Base-by-base conservation (phyloP, 2,329 filamentous ascomycete genomes). In the Endoconidiophora laricicola region DNA sequence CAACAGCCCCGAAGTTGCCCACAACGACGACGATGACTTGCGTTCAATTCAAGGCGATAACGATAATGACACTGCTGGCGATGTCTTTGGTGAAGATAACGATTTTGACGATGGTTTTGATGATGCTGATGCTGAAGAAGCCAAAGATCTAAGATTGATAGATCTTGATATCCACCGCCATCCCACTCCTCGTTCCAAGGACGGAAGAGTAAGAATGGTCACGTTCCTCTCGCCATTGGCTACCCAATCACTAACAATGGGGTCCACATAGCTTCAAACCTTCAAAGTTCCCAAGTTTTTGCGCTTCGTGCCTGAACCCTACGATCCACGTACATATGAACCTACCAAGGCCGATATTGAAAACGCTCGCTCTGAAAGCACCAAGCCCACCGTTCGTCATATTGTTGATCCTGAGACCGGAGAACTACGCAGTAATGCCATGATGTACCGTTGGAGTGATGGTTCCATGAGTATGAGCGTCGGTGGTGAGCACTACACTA, bases 401-500 rank as follows among this genome's bases (percentile, higher is more conserved):
- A 77, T 81, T 49, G 76, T 73, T 58, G 79, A 85, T 52, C 70
- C 78, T 7, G 71, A 71, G n/a, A 81, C 77, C 1, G 72, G 74
- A 45, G 68, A 78, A 54, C 69, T 87, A 10, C 76, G 83, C 60
- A 87, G 83, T 59, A 90, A 90, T 60, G 76, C 84, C 2, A 74
- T 80, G 55, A 67, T 90, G 26, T 76, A 85, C 59, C 75, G 76
- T 57, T 90, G 84, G 84, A 86, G 79, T 54, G 84, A 90, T 59
- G 84, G 84, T 24, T 86, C 81, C 3, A 67, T 85, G 14, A 87
- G 83, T 9, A 68, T 90, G 22, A 76, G 81, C n/a, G 70, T 88
- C 22, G 84, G 83, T 12, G 78, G 77, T 53, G 78, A 80, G 55
- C 83, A 88, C 58, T 88, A 81, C 67, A 81, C 86, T 59, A 72